Evolutionary conservation across 495 filamentous ascomycete genomes (phyloP).

Genomic region (Lichenothelia convexa): DNA sequence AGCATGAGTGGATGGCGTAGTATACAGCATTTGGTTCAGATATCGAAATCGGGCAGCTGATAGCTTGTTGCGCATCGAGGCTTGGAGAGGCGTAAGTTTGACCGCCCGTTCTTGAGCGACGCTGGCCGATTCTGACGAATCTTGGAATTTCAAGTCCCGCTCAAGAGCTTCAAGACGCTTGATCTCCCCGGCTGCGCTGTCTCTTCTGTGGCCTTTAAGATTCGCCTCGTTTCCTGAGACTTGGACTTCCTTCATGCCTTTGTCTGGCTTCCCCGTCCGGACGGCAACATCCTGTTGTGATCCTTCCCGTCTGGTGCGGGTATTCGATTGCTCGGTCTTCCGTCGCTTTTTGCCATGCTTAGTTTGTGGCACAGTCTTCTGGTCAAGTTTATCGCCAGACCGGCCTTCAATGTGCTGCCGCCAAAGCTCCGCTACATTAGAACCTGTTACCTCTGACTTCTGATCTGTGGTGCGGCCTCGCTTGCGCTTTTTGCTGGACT

Average conservation of each 20-base stretch:
- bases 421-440: constrained; percentile 61
- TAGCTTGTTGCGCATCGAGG: constrained; percentile 82
- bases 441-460: constrained; percentile 34
- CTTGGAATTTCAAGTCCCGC: constrained; percentile 4
- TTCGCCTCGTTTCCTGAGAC: background rate
- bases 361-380: constrained; percentile 17
- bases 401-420: constrained; percentile 62
- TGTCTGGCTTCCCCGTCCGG: no score
- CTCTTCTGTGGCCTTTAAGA: background rate
- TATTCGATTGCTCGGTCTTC: constrained; percentile 6
- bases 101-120: constrained; percentile 9
- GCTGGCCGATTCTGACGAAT: background rate
- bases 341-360: constrained; percentile 28
- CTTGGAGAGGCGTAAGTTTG: constrained; percentile 77
- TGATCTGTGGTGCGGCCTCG: constrained; percentile 8
- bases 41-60: constrained; percentile 89
- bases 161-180: constrained; percentile 1
- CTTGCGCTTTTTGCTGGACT: constrained; percentile 12
- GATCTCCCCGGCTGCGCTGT: background rate
- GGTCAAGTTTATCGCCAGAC: constrained; percentile 6
- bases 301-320: no score
- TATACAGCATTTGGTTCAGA: constrained; percentile 91
- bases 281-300: no score
- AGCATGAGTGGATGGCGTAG: constrained; percentile 62
- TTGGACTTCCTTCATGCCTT: background rate